Evolutionary conservation across 2,329 filamentous ascomycete genomes (phyloP).

Genomic region (Elsinoe australis): DNA sequence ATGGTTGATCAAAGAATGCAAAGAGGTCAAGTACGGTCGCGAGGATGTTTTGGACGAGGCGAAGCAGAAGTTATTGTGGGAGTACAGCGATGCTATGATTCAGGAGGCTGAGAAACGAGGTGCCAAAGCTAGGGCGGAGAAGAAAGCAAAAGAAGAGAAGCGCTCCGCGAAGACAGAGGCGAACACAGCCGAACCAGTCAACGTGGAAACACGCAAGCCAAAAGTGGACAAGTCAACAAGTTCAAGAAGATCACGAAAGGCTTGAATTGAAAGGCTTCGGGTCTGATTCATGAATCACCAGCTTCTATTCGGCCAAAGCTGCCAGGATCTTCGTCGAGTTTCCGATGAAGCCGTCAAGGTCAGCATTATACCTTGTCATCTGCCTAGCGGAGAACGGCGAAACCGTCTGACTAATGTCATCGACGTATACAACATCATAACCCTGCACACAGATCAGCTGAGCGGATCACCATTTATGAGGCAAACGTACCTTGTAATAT

Average conservation of each 20-base stretch:
- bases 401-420: slow-evolving; percentile 27
- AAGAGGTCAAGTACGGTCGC: slow-evolving; percentile 62
- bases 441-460: slow-evolving; percentile 20
- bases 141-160: slow-evolving; percentile 41
- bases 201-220: slow-evolving; percentile 8
- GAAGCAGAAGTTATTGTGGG: slow-evolving; percentile 78
- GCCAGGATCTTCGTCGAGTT: slow-evolving; percentile 17
- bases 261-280: background rate
- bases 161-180: slow-evolving; percentile 31
- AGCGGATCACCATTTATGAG: background rate
- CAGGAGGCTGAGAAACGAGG: slow-evolving; percentile 73
- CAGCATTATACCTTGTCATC: slow-evolving; percentile 28
- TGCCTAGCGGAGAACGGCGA: slow-evolving; percentile 28
- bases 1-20: slow-evolving; percentile 81
- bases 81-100: slow-evolving; percentile 77
- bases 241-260: slow-evolving; percentile 5
- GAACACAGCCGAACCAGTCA: slow-evolving; percentile 15
- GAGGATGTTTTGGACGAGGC: slow-evolving; percentile 70
- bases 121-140: slow-evolving; percentile 54
- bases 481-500: slow-evolving; percentile 23
- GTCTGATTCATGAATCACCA: background rate
- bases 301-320: background rate
- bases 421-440: slow-evolving; percentile 29
- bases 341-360: slow-evolving; percentile 22
- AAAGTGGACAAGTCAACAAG: slow-evolving; percentile 3